Evolutionary conservation across 768 basidiomycete genomes (phyloP).

Genomic region (Boletellus emodensis): DNA sequence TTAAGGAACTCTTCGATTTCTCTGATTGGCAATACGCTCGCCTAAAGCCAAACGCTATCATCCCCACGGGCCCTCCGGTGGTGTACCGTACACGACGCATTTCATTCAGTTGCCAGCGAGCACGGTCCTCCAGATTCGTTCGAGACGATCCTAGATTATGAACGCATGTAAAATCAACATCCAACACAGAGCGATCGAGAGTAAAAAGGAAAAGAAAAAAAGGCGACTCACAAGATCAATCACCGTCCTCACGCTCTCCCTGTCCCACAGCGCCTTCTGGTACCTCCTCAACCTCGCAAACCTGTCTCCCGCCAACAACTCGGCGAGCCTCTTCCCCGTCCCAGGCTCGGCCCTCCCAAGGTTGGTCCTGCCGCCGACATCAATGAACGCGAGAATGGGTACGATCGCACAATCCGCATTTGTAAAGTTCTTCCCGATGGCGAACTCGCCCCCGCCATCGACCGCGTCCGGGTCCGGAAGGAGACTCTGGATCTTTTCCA

Average conservation of each 20-base stretch:
- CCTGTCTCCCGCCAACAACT: constrained; percentile 39
- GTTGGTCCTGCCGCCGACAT: constrained; percentile 42
- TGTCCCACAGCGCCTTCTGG: constrained; percentile 39
- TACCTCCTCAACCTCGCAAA: constrained; percentile 50
- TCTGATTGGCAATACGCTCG: too few relatives aligned
- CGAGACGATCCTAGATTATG: constrained; percentile 4
- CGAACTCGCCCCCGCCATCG: constrained; percentile 35
- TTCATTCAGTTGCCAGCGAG: background rate
- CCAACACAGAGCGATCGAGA: background rate
- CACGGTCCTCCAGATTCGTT: background rate
- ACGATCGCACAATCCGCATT: constrained; percentile 57
- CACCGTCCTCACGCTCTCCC: constrained; percentile 23
- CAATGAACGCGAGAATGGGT: constrained; percentile 51
- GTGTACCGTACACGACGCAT: background rate
- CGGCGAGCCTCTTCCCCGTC: constrained; percentile 40
- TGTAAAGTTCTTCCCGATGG: constrained; percentile 42
- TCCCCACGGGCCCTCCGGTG: too few relatives aligned
- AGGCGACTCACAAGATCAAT: constrained; percentile 3
- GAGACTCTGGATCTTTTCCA: constrained; percentile 8
- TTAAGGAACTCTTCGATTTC: too few relatives aligned
- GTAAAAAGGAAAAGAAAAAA: background rate
- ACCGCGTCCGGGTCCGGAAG: constrained; percentile 35
- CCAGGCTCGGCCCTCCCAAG: constrained; percentile 47
- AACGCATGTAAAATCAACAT: background rate
- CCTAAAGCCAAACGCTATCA: too few relatives aligned